Base-by-base conservation (phyloP, 768 basidiomycete genomes). In the Porphyrellus cyaneotinctus region DNA sequence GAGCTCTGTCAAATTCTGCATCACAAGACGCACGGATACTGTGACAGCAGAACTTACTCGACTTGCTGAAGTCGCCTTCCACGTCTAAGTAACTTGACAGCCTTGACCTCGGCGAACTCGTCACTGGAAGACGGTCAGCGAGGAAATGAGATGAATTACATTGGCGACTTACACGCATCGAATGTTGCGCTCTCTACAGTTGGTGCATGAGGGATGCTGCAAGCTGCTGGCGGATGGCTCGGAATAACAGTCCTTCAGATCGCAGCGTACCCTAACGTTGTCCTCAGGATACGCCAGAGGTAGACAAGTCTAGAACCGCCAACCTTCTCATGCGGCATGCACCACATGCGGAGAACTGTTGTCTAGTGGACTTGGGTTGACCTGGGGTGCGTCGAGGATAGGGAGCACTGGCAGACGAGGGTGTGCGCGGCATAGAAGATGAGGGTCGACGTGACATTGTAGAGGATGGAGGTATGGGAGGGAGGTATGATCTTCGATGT, bases 321-420 rank as follows among this genome's bases (percentile, higher is more conserved):
- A 47, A 87, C 86, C 94, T 81, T 67, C 94, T 73, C 83, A 90
- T 90, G 54, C 91, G 84, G 70, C 94, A 97, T 28, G 91, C 91
- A 52, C 91, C 91, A 66, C 94, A 95, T 9, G 93, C 93, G n/a
- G 88, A 89, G 71, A 91, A 91, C 61, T 95, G 90, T 61, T 88
- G 85, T 55, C 88, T 74, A 3, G 83, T 79, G 26, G 88, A 88
- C 66, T 90, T 90, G 50, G 87, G 81, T 51, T 84, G 80, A n/a
- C 76, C 77, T 5, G 77, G 61, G 9, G 79, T 68, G 20, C 83
- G 77, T 35, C 83, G 81, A 28, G 75, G 60, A 36, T 70, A 71
- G 5, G 72, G 67, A 24, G 70, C 56, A 41, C 49, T 60, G 51
- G 72, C 43, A 37, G 69, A 53, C 4, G 68, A 56, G 2, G 65